A percentile compares a stretch with the other conserved stretches of the same genome.
Evolutionary conservation across 2,329 filamentous ascomycete species (phyloP).

Genomic region (Ascochyta rabiei): DNA sequence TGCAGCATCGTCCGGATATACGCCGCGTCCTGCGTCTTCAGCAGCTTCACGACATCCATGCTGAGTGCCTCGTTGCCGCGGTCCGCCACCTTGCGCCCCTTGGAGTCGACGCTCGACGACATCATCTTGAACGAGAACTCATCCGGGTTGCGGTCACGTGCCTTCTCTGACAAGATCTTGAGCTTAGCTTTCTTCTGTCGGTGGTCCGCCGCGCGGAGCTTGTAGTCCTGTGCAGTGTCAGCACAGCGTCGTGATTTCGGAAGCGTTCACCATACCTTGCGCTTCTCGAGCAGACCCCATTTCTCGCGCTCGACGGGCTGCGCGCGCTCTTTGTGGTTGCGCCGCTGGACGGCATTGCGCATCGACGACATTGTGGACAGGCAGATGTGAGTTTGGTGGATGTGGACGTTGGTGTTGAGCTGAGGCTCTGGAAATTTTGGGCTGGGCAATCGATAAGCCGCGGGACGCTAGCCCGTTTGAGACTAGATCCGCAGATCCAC

Average conservation of each 20-base stretch:
- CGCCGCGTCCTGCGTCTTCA: slow-evolving; percentile 70
- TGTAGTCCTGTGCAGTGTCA: slow-evolving; percentile 60
- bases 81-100: slow-evolving; percentile 50
- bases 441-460: slow-evolving; percentile 4
- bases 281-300: slow-evolving; percentile 93
- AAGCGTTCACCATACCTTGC: slow-evolving; percentile 61
- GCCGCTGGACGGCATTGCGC: slow-evolving; percentile 63
- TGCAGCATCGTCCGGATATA: slow-evolving; percentile 66
- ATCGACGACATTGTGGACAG: slow-evolving; percentile 39
- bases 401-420: background rate
- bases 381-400: background rate
- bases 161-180: slow-evolving; percentile 64
- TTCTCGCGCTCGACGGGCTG: slow-evolving; percentile 83
- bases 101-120: slow-evolving; percentile 56
- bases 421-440: slow-evolving; percentile 6
- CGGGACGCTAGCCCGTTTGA: background rate
- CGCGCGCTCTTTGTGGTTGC: slow-evolving; percentile 87
- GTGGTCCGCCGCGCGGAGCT: slow-evolving; percentile 68
- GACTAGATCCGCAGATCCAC: background rate
- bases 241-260: background rate
- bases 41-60: slow-evolving; percentile 64
- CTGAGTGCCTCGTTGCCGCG: slow-evolving; percentile 56
- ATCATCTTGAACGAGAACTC: slow-evolving; percentile 71
- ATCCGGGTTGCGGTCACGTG: slow-evolving; percentile 66
- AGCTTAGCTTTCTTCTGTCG: slow-evolving; percentile 66